phyloP scores from a whole-genome alignment of 495 filamentous ascomycete species.

The Amphirosellinia nigrospora region DNA sequence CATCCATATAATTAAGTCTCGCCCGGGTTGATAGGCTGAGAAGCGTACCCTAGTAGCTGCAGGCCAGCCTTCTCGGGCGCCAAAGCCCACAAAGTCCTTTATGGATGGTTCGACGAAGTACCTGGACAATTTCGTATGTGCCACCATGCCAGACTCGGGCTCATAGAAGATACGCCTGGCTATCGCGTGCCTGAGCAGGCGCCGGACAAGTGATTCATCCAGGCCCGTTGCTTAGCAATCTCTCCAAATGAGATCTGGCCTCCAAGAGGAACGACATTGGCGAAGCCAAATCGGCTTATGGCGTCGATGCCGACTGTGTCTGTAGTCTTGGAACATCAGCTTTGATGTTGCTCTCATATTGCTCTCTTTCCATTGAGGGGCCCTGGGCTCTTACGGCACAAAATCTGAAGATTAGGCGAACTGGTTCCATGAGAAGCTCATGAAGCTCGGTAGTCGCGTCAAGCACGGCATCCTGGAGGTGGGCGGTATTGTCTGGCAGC shows the following conservation, averaged over 20 bases:
- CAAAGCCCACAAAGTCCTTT: constrained; percentile 13
- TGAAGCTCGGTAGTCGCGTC: constrained; percentile 26
- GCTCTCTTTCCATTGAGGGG: too few relatives aligned
- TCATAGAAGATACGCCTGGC: constrained; percentile 55
- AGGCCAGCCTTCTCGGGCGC: constrained; percentile 20
- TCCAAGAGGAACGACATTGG: constrained; percentile 30
- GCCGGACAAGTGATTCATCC: constrained; percentile 34
- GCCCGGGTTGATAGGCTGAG: too few relatives aligned
- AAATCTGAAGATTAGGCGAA: constrained; percentile 18
- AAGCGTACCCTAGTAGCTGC: constrained; percentile 24
- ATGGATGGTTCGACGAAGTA: constrained; percentile 21
- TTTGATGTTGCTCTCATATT: too few relatives aligned
- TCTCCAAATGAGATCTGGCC: constrained; percentile 36
- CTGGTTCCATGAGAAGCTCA: constrained; percentile 27
- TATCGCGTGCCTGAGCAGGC: constrained; percentile 56
- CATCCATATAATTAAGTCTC: constrained; percentile 7
- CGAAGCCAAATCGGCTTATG: constrained; percentile 25
- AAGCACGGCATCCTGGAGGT: constrained; percentile 24
- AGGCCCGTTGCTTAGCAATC: constrained; percentile 31
- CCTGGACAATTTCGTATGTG: constrained; percentile 37
- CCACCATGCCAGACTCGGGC: constrained; percentile 39
- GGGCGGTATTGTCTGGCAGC: constrained; percentile 9
- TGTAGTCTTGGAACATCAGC: constrained; percentile 17
- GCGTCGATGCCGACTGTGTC: constrained; percentile 23
- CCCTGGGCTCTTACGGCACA: constrained; percentile 9